Base-by-base conservation (phyloP, 306 rosid species). In the Pterocarpus macrocarpus region DNA sequence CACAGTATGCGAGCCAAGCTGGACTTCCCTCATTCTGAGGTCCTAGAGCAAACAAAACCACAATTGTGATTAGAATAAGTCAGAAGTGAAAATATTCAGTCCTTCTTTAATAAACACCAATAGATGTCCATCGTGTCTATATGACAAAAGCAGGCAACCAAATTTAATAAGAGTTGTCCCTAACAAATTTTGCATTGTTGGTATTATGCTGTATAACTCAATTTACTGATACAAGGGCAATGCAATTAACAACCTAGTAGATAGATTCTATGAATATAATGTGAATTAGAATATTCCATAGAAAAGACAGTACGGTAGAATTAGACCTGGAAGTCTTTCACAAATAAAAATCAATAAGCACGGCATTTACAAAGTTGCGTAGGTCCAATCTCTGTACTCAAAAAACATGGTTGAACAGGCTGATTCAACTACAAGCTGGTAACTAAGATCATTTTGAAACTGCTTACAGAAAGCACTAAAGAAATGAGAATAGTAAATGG, bases 1-100 rank as follows among this genome's bases (percentile, higher is more conserved):
- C 81, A 94, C 43, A 63, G 97, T 94, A 71, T 89, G 96, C 2
- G 94, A 90, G 75, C 87, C 88, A 74, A 87, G 89, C 84, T 91
- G 97, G 76, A 80, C 85, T 87, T 92, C 98, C 72, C 74, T 87
- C 87, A 85, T 88, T 74, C 86, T 83, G 35, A 78, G 75, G 43
- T 81, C 85, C 85, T 84, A 61, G 52, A 44, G 83, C 76, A 64
- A 38, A 56, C 14, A 67, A 82, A 82, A 67, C 65, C 73, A 67
- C 7, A 52, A 58, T 38, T 75, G 64, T 49, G 71, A 77, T 79
- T 55, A 76, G 61, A 59, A 72, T 64, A 47, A 58, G 39, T 36
- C 56, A 28, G 41, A 83, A 72, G 62, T 69, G 15, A 77, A 35
- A 68, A 3, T 28, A 68, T 74, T 75, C 30, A 38, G 7, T 70